phyloP scores from a whole-genome alignment of 1,284 basidiomycete genomes.

The Ceratorhiza oryzae-sativae region DNA sequence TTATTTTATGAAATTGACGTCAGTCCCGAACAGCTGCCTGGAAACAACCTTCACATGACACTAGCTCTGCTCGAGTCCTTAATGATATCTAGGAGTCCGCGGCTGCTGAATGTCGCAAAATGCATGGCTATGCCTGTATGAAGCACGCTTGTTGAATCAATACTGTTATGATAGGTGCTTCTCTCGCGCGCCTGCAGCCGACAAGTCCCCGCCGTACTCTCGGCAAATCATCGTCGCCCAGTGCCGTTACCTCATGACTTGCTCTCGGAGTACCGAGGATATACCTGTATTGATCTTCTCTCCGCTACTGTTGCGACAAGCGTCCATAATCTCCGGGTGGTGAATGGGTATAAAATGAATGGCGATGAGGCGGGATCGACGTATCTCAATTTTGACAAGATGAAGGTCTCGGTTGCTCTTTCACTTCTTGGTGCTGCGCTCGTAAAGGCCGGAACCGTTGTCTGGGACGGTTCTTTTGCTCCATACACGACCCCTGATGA shows the following conservation, averaged over 20 bases:
- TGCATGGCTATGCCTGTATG: background rate
- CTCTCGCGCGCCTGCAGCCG: background rate
- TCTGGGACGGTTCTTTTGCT: constrained; percentile 63
- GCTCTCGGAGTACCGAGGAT: background rate
- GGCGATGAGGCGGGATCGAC: background rate
- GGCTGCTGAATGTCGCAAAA: background rate
- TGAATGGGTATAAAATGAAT: background rate
- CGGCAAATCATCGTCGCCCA: constrained; percentile 17
- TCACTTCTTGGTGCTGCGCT: constrained; percentile 52
- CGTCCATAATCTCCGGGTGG: background rate
- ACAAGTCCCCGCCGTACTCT: constrained; percentile 21
- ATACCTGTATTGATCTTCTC: constrained; percentile 3
- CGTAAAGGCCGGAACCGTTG: constrained; percentile 42
- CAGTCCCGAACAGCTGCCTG: background rate
- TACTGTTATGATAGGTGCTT: background rate
- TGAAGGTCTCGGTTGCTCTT: constrained; percentile 40
- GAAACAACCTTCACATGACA: background rate
- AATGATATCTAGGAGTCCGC: background rate
- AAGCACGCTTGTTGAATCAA: background rate
- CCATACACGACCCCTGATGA: constrained; percentile 56
- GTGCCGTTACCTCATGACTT: background rate
- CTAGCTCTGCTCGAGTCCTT: background rate
- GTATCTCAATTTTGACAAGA: constrained; percentile 14
- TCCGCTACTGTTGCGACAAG: constrained; percentile 13
- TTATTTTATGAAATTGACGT: background rate